These are phyloP conservation scores for Thalassiosira mediterranea DNA, from an alignment of 352 stramenopile genomes.

Conservation along the genomic window DNA sequence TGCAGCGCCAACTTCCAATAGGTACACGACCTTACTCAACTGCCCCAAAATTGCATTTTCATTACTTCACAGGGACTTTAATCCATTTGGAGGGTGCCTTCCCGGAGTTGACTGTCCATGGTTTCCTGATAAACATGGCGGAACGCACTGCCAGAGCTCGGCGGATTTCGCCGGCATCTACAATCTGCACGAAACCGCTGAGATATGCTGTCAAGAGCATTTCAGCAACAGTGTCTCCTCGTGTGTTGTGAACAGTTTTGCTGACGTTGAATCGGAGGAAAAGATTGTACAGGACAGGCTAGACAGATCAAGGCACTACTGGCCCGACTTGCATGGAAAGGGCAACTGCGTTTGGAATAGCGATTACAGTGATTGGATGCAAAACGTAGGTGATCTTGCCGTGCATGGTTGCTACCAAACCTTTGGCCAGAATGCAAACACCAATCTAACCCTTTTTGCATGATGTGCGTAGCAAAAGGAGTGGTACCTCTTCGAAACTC, in stretches of 20 bases:
- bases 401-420: too few species aligned
- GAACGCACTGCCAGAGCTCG: slow-evolving; percentile 19
- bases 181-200: slow-evolving; percentile 15
- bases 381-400: slow-evolving; percentile 6
- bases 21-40: background rate
- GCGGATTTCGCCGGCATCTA: slow-evolving; percentile 19
- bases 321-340: slow-evolving; percentile 20
- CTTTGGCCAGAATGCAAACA: too few species aligned
- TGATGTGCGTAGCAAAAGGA: too few species aligned
- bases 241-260: slow-evolving; percentile 18
- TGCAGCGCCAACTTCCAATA: background rate
- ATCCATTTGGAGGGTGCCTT: slow-evolving; percentile 16
- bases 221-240: slow-evolving; percentile 1
- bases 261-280: slow-evolving; percentile 1
- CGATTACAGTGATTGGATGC: slow-evolving; percentile 29
- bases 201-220: slow-evolving; percentile 25
- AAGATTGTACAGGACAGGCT: background rate
- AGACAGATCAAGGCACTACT: slow-evolving; percentile 2
- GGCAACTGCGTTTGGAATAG: slow-evolving; percentile 26
- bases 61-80: slow-evolving; percentile 13
- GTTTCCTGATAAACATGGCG: slow-evolving; percentile 6
- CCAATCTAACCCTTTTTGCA: too few species aligned
- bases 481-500: slow-evolving; percentile 20
- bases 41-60: too few species aligned
- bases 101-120: slow-evolving; percentile 23